Percentiles rank a stretch among this genome's conserved stretches.
Evolutionary conservation across 768 basidiomycete genomes (phyloP).

Genomic region (Hortiboletus campestris): DNA sequence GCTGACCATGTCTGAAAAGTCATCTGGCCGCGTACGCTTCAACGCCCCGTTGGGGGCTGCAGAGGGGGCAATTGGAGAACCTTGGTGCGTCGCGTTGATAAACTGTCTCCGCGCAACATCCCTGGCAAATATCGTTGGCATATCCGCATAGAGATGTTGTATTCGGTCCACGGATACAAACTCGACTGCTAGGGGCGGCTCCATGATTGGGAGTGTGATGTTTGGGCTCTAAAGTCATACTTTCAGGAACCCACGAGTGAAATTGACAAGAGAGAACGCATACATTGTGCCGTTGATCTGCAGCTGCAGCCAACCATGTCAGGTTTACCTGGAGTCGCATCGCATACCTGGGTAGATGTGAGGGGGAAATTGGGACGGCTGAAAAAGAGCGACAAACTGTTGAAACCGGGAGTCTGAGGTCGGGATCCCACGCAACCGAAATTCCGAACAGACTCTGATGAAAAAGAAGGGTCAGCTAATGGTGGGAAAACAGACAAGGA

Average conservation of each 20-base stretch:
- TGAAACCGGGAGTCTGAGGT: conserved; percentile 49
- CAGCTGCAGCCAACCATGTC: conserved; percentile 66
- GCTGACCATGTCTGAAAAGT: conserved; percentile 42
- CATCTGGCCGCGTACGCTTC: conserved; percentile 65
- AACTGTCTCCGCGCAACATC: conserved; percentile 49
- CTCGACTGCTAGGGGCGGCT: conserved; percentile 50
- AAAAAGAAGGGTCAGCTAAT: conserved; percentile 5
- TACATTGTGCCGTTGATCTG: conserved; percentile 56
- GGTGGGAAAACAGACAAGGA: not conserved
- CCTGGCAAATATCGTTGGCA: conserved; percentile 61
- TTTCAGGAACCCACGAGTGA: conserved; percentile 6
- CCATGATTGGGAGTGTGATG: conserved; percentile 55
- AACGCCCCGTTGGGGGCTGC: conserved; percentile 34
- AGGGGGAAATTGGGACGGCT: conserved; percentile 4
- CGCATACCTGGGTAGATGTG: conserved; percentile 47
- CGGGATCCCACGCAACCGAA: conserved; percentile 52
- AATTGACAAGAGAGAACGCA: conserved; percentile 19
- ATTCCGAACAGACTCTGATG: conserved; percentile 57
- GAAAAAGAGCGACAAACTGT: conserved; percentile 44
- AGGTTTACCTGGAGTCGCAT: conserved; percentile 67
- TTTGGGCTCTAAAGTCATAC: conserved; percentile 27
- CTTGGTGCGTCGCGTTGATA: conserved; percentile 28
- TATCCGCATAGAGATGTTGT: conserved; percentile 58
- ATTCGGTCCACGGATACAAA: conserved; percentile 58
- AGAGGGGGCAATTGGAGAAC: conserved; percentile 17